Evolutionary conservation across 176 grass and related monocot genomes (phyloP).

Genomic region (Cymbopogon citratus): DNA sequence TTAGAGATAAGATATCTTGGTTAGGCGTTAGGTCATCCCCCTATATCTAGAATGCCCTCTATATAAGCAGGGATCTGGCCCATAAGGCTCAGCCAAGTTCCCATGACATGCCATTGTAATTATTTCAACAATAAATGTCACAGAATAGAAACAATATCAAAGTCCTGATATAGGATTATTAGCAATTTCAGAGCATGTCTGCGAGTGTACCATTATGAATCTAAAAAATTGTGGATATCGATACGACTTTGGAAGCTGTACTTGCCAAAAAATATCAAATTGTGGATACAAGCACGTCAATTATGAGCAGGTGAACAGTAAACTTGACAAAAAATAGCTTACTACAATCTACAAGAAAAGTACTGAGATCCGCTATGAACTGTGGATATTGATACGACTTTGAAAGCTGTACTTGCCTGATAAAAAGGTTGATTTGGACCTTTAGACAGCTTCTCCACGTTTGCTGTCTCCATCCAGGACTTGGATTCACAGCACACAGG

Average conservation of each 20-base stretch:
- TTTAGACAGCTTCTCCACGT: conserved; percentile 67
- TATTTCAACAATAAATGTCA: conserved; percentile 2
- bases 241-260: too few relatives aligned
- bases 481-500: conserved; percentile 89
- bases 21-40: background rate
- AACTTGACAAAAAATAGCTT: background rate
- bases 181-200: conserved; percentile 6
- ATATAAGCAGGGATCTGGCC: background rate
- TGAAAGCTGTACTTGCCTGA: conserved; percentile 50
- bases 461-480: conserved; percentile 91
- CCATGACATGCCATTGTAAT: background rate
- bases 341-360: background rate
- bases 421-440: conserved; percentile 97
- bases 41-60: background rate
- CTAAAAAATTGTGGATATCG: background rate
- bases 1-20: background rate
- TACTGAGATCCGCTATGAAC: background rate
- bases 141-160: background rate
- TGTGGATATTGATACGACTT: background rate
- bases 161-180: background rate
- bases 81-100: background rate
- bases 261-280: too few relatives aligned
- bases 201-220: conserved; percentile 10
- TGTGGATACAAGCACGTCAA: background rate
- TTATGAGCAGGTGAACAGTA: background rate